Evolutionary conservation across 345 rosid genomes (phyloP).

Genomic region (Cardamine occulta): DNA sequence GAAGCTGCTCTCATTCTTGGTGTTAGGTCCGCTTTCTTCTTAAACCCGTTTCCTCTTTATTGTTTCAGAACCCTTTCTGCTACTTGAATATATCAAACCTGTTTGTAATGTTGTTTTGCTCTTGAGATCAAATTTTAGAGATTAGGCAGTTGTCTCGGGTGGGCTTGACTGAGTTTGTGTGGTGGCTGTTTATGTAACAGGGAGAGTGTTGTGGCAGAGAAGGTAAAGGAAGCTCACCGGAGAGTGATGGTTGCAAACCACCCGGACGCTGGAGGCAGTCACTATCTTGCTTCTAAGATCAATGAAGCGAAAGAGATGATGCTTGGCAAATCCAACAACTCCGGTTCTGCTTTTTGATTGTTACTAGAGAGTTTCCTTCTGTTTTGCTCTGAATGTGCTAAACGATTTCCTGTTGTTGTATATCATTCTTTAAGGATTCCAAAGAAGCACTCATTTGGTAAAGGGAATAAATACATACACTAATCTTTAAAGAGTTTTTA

Average conservation of each 20-base stretch:
- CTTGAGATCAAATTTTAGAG: not conserved
- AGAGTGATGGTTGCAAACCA: slow-evolving; percentile 93
- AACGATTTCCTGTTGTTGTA: slow-evolving; percentile 3
- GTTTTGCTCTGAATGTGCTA: slow-evolving; percentile 11
- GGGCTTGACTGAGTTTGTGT: slow-evolving; percentile 10
- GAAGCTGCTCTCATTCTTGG: slow-evolving; percentile 94
- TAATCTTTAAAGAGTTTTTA: not conserved
- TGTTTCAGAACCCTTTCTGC: not conserved
- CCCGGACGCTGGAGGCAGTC: slow-evolving; percentile 92
- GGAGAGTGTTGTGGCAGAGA: slow-evolving; percentile 66
- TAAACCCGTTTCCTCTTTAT: not conserved
- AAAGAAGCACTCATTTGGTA: slow-evolving; percentile 10
- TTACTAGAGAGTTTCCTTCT: not conserved
- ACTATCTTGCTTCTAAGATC: slow-evolving; percentile 85
- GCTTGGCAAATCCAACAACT: slow-evolving; percentile 69
- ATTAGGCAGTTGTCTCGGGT: not conserved
- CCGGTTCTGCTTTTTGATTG: slow-evolving; percentile 71
- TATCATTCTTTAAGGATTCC: slow-evolving; percentile 16
- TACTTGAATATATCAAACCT: no score
- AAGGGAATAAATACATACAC: not conserved
- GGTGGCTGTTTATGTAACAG: slow-evolving; percentile 47
- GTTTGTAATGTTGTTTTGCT: no score
- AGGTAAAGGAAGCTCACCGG: slow-evolving; percentile 88
- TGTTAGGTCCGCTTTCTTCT: slow-evolving; percentile 51
- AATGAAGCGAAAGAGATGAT: slow-evolving; percentile 87